Percentiles rank a stretch among this genome's conserved stretches.
These are phyloP conservation scores for Tetrapyrgos nigripes DNA, from an alignment of 1,284 basidiomycete genomes.

Conservation along the genomic window DNA sequence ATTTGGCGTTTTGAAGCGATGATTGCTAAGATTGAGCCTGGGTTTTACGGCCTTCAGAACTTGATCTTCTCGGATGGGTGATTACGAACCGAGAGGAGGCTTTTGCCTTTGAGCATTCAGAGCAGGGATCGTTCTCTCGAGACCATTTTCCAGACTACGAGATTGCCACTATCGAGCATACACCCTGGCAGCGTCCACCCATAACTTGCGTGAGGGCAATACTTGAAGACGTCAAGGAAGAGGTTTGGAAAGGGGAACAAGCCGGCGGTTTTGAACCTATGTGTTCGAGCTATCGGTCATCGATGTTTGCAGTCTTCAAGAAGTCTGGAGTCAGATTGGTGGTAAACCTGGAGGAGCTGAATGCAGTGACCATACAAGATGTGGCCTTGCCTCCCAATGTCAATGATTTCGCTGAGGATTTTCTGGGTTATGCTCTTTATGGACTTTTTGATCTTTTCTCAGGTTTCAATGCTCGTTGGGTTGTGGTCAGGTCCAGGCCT, in stretches of 20 bases:
- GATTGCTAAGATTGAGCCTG: background rate
- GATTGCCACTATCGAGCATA: constrained; percentile 35
- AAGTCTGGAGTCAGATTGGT: constrained; percentile 37
- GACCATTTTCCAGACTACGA: constrained; percentile 40
- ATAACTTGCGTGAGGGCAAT: constrained; percentile 33
- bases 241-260: constrained; percentile 27
- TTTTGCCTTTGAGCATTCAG: constrained; percentile 32
- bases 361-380: constrained; percentile 37
- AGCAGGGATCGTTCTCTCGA: constrained; percentile 35
- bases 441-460: constrained; percentile 32
- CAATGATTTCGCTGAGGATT: constrained; percentile 39
- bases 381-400: constrained; percentile 30
- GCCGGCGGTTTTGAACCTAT: constrained; percentile 38
- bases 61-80: constrained; percentile 12
- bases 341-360: constrained; percentile 38
- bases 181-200: constrained; percentile 16
- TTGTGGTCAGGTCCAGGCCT: constrained; percentile 34
- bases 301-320: constrained; percentile 38
- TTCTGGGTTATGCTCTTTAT: constrained; percentile 32
- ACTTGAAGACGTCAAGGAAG: constrained; percentile 22
- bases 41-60: background rate
- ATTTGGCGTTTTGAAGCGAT: background rate
- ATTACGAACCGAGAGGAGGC: constrained; percentile 23
- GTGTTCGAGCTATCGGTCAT: constrained; percentile 34
- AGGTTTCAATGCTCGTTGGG: constrained; percentile 33